A percentile compares a stretch with the other conserved stretches of the same genome.
These are phyloP conservation scores for Picea sitchensis DNA, from an alignment of 75 land plant species.

Conservation along the genomic window DNA sequence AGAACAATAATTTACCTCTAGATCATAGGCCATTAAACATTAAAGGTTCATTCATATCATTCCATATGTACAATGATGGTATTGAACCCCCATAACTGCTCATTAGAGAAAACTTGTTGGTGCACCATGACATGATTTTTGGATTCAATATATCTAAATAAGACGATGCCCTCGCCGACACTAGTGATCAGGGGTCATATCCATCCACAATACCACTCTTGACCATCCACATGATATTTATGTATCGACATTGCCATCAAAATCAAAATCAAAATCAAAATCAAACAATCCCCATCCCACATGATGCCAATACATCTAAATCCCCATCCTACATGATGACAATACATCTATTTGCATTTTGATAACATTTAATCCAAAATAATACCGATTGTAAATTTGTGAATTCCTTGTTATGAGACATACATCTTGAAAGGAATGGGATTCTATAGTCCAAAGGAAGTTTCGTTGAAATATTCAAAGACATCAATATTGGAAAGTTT, in stretches of 20 bases:
- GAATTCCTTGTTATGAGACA: too few species aligned
- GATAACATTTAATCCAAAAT: too few species aligned
- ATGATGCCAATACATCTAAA: conserved; percentile 69
- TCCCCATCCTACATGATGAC: too few species aligned
- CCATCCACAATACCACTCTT: conserved; percentile 92
- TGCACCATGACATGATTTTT: conserved; percentile 93
- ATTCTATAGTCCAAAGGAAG: too few species aligned
- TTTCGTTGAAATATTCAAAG: too few species aligned
- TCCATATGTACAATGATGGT: conserved; percentile 93
- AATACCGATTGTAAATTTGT: too few species aligned
- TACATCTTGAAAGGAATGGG: too few species aligned
- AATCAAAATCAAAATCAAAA: neutral
- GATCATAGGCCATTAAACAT: conserved; percentile 99
- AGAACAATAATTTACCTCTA: conserved; percentile 60
- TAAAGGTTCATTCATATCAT: conserved; percentile 99
- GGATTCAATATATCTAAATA: conserved; percentile 84
- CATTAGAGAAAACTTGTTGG: conserved; percentile 66
- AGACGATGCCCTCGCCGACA: conserved; percentile 98
- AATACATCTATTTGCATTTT: too few species aligned
- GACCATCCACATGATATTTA: conserved; percentile 88
- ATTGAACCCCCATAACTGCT: conserved; percentile 83
- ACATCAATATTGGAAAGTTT: too few species aligned
- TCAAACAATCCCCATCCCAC: conserved; percentile 45
- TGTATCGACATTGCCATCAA: conserved; percentile 10
- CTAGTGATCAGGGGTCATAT: conserved; percentile 71